phyloP scores from a whole-genome alignment of 352 stramenopile genomes.

The Phytopythium oedochilum region DNA sequence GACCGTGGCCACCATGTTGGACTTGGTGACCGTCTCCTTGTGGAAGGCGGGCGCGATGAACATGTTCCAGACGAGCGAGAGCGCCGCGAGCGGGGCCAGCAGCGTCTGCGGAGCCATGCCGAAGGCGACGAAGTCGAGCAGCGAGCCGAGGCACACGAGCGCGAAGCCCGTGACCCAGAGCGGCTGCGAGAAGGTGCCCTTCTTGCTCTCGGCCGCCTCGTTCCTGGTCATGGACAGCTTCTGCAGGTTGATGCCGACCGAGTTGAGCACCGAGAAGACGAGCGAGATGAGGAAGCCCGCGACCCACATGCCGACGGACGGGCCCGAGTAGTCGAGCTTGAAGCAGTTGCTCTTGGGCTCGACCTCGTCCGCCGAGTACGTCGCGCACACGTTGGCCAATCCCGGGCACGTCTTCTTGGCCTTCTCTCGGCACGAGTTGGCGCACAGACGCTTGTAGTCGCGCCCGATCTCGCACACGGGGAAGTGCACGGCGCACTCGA shows the following conservation, averaged over 20 bases:
- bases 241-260: slow-evolving; percentile 89
- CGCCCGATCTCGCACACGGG: slow-evolving; percentile 79
- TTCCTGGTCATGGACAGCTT: slow-evolving; percentile 87
- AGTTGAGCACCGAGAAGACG: slow-evolving; percentile 86
- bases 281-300: slow-evolving; percentile 85
- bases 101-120: slow-evolving; percentile 89
- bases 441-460: slow-evolving; percentile 58
- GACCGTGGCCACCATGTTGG: slow-evolving; percentile 76
- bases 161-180: slow-evolving; percentile 87
- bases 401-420: slow-evolving; percentile 61
- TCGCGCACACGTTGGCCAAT: slow-evolving; percentile 51
- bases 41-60: slow-evolving; percentile 89
- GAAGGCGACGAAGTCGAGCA: slow-evolving; percentile 90
- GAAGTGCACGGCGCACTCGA: slow-evolving; percentile 73
- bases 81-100: slow-evolving; percentile 81
- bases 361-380: slow-evolving; percentile 33
- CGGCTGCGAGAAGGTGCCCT: slow-evolving; percentile 78
- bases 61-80: slow-evolving; percentile 91
- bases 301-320: slow-evolving; percentile 79
- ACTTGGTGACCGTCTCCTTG: slow-evolving; percentile 80
- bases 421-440: slow-evolving; percentile 51
- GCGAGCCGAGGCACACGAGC: slow-evolving; percentile 75
- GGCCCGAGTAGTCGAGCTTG: slow-evolving; percentile 66
- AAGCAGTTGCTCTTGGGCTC: slow-evolving; percentile 79
- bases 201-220: slow-evolving; percentile 56